Base-by-base conservation (phyloP, 768 basidiomycete genomes). In the Serendipita sp. region DNA sequence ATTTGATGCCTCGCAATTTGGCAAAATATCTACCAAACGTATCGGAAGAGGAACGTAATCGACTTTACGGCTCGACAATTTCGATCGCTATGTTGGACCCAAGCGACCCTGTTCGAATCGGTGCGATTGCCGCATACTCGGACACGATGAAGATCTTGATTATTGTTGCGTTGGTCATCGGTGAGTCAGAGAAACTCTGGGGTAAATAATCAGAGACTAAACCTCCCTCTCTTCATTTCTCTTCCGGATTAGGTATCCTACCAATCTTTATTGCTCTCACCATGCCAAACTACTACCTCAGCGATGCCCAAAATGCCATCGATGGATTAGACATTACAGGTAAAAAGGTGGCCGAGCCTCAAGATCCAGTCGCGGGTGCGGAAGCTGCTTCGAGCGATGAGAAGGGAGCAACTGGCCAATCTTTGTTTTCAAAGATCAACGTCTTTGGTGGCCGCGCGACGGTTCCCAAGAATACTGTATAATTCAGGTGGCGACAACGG, bases 251-350 rank as follows among this genome's bases (percentile, higher is more conserved):
- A 51, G 56, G 56, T n/a, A 32, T 86, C 58, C 69, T 86, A 0
- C 86, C 87, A 5, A 74, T 88, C 64, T 51, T 81, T 35, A 75
- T 84, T 65, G 73, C 85, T 1, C 73, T 86, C 68, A 74, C 81
- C 64, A 83, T 86, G 76, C 81, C 82, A 13, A 76, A 88, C 69
- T 85, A 82, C 78, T 78, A 81, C 66, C 82, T 92, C 62, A 83
- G 83, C 15, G 82, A 86, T 68, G 75, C 74, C 46, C 88, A 89
- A 73, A 89, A 88, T 71, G 85, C 86, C 0, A 79, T 86, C 15
- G 86, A 60, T n/a, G 56, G 56, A 10, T 35, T 60, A 30, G 56
- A 37, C 34, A 60, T 60, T n/a, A 38, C 56, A 8, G 56, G 56
- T 0, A 24, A 35, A n/a, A 60, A 37, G 18, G 56, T 60, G 16